Evolutionary conservation across 345 rosid species (phyloP).

Genomic region (Lepidium africanum): DNA sequence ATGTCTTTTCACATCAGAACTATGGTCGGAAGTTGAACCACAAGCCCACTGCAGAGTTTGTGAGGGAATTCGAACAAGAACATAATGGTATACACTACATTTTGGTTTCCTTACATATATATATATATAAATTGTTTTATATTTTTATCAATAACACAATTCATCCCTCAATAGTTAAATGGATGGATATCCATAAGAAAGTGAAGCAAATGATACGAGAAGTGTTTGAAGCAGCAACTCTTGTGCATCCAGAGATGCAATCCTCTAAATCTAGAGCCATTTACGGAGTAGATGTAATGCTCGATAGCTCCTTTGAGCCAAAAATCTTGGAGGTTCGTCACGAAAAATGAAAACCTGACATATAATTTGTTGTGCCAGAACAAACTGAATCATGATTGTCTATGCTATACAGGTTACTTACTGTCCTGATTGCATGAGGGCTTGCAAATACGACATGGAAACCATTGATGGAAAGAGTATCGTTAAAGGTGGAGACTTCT

Average conservation of each 20-base stretch:
- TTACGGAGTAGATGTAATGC: constrained; percentile 92
- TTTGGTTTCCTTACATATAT: neutral
- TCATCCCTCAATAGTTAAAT: constrained; percentile 49
- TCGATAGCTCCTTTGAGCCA: constrained; percentile 67
- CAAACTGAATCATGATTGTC: neutral
- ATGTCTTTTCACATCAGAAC: constrained; percentile 42
- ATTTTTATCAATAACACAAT: neutral
- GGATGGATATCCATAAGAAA: constrained; percentile 69
- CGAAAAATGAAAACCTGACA: neutral
- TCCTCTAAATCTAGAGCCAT: constrained; percentile 71
- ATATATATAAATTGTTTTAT: neutral
- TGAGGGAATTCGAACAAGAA: constrained; percentile 73
- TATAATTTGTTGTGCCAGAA: neutral
- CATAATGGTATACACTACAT: constrained; percentile 52
- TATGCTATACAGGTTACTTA: constrained; percentile 57
- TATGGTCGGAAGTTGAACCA: constrained; percentile 74
- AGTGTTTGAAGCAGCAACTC: constrained; percentile 81
- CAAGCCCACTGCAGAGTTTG: constrained; percentile 74
- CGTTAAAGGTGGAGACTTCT: constrained; percentile 61
- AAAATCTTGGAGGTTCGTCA: constrained; percentile 80
- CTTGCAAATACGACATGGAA: constrained; percentile 68
- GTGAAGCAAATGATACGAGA: constrained; percentile 51
- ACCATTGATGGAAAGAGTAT: constrained; percentile 38
- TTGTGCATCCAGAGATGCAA: constrained; percentile 83
- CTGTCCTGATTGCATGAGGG: constrained; percentile 91